Conservation (phyloP, 768 basidiomycete species). For the Phylloporus arenicola region DNA sequence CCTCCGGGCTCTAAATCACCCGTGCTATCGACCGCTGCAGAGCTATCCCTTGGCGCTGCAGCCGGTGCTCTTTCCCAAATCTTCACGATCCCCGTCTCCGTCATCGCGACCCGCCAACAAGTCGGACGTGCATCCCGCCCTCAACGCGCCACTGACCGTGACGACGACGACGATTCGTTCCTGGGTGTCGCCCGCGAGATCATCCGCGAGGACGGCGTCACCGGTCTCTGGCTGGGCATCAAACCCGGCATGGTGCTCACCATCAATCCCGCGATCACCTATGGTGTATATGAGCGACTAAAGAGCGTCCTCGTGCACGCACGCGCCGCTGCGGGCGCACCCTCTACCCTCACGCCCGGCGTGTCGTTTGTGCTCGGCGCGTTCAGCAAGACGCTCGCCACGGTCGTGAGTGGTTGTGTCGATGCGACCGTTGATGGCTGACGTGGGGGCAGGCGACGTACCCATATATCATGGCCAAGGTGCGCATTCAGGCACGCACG, state of each 20-base stretch:
- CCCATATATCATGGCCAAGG: constrained; percentile 95
- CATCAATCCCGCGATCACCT: constrained; percentile 96
- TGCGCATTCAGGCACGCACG: constrained; percentile 84
- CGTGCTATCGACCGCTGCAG: constrained; percentile 66
- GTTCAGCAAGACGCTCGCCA: constrained; percentile 90
- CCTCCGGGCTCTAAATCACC: constrained; percentile 57
- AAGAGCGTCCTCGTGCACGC: constrained; percentile 68
- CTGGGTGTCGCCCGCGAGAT: constrained; percentile 78
- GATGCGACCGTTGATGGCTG: not conserved
- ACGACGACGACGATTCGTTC: constrained; percentile 60
- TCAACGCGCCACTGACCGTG: not conserved
- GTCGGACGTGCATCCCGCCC: constrained; percentile 47
- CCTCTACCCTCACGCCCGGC: constrained; percentile 67
- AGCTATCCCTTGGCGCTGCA: constrained; percentile 82
- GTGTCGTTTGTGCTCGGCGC: constrained; percentile 86
- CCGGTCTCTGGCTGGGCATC: constrained; percentile 89
- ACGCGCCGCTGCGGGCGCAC: constrained; percentile 37
- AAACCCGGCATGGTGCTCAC: constrained; percentile 93
- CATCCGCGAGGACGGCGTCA: constrained; percentile 79
- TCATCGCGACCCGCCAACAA: constrained; percentile 97
- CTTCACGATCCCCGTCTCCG: constrained; percentile 96
- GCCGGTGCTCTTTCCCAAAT: constrained; percentile 95
- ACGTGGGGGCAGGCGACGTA: constrained; percentile 70
- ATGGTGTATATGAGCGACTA: constrained; percentile 89
- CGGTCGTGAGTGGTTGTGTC: constrained; percentile 55